Evolutionary conservation across 225 moss, liverwort and hornwort species (phyloP).

Genomic region (Anthoceros angustus): DNA sequence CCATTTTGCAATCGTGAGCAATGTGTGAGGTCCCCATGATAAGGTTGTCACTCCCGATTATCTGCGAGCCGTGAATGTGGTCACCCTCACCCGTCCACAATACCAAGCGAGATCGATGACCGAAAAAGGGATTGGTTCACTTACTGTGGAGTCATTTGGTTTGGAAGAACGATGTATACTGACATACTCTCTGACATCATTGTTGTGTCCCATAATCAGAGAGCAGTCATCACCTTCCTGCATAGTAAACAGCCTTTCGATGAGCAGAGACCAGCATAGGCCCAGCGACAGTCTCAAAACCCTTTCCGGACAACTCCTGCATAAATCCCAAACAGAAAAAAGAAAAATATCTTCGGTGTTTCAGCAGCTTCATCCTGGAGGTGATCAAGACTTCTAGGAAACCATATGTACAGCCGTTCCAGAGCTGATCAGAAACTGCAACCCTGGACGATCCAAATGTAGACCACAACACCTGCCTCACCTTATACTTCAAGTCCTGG

Average conservation of each 20-base stretch:
- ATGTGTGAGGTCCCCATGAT: constrained; percentile 84
- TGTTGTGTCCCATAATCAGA: constrained; percentile 71
- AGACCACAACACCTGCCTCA: constrained; percentile 4
- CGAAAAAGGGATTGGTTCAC: constrained; percentile 6
- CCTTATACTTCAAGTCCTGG: constrained; percentile 92
- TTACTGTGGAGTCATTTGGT: constrained; percentile 58
- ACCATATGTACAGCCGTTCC: too few species aligned
- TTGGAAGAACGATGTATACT: constrained; percentile 92
- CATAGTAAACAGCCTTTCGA: constrained; percentile 6
- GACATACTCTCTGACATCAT: constrained; percentile 78
- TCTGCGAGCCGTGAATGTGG: constrained; percentile 26
- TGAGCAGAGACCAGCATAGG: neutral
- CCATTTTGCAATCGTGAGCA: constrained; percentile 96
- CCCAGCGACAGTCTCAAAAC: too few species aligned
- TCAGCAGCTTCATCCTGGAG: too few species aligned
- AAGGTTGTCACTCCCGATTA: constrained; percentile 66
- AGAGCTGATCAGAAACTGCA: too few species aligned
- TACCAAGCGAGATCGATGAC: neutral
- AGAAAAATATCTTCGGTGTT: too few species aligned
- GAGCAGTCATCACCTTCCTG: constrained; percentile 79
- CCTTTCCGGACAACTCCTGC: too few species aligned
- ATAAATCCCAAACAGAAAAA: too few species aligned
- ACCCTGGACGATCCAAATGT: too few species aligned
- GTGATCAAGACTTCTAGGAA: too few species aligned
- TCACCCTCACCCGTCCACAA: neutral